A percentile compares a stretch with the other conserved stretches of the same genome.
phyloP scores from a whole-genome alignment of 257 asterid species.

The Salvia hispanica region DNA sequence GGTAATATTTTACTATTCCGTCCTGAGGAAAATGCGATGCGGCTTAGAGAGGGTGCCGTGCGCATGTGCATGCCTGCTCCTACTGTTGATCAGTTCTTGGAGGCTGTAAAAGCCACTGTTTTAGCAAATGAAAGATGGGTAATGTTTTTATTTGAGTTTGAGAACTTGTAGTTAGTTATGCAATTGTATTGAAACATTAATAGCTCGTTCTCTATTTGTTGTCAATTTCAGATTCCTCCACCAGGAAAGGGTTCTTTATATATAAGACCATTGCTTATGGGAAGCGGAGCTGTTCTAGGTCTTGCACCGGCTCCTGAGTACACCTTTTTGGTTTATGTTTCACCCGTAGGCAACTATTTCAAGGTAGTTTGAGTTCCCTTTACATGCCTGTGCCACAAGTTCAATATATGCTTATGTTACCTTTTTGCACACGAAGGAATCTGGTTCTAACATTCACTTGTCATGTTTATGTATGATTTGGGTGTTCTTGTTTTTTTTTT shows the following conservation, averaged over 20 bases:
- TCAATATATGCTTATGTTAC: not conserved
- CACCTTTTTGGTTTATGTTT: slow-evolving; percentile 85
- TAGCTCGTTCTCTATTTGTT: not conserved
- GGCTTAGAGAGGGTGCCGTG: slow-evolving; percentile 82
- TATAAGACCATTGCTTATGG: slow-evolving; percentile 94
- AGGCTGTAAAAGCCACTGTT: slow-evolving; percentile 84
- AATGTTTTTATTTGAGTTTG: slow-evolving; percentile 33
- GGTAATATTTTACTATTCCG: slow-evolving; percentile 86
- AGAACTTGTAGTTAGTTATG: slow-evolving; percentile 19
- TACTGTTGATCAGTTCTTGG: slow-evolving; percentile 79
- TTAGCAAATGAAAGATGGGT: slow-evolving; percentile 97
- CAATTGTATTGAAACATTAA: slow-evolving; percentile 17
- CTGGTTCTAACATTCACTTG: slow-evolving; percentile 1
- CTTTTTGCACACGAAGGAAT: not conserved
- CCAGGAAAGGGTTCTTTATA: slow-evolving; percentile 94
- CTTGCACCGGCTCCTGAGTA: slow-evolving; percentile 99
- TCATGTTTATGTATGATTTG: slow-evolving; percentile 1
- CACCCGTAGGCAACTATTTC: slow-evolving; percentile 95
- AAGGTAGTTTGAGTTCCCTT: slow-evolving; percentile 54
- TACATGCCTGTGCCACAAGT: not conserved
- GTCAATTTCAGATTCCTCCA: slow-evolving; percentile 81
- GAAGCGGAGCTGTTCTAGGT: slow-evolving; percentile 97
- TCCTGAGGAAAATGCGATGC: slow-evolving; percentile 75
- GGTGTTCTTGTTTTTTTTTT: not conserved
- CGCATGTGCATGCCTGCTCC: slow-evolving; percentile 99